Evolutionary conservation across 768 basidiomycete genomes (phyloP).

Genomic region (Psilocybe cubensis): DNA sequence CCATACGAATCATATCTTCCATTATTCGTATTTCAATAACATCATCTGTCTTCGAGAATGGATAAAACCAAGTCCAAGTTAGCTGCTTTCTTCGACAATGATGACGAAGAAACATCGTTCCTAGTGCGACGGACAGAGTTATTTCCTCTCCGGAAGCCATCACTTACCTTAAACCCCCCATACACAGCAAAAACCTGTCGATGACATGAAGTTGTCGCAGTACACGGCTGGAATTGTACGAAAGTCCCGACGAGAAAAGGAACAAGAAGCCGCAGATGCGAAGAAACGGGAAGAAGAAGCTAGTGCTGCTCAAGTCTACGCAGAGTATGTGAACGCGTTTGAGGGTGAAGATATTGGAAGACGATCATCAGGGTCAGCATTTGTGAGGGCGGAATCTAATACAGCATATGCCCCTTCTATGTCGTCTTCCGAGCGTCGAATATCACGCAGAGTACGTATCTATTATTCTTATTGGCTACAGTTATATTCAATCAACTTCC

Average conservation of each 20-base stretch:
- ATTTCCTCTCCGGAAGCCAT: slow-evolving; percentile 51
- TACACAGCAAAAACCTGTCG: slow-evolving; percentile 82
- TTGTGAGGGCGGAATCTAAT: slow-evolving; percentile 68
- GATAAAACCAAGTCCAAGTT: slow-evolving; percentile 71
- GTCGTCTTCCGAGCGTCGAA: slow-evolving; percentile 21
- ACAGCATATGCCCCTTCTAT: slow-evolving; percentile 46
- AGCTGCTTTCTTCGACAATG: slow-evolving; percentile 84
- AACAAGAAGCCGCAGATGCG: slow-evolving; percentile 89
- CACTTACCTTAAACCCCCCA: slow-evolving; percentile 63
- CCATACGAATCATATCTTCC: no score
- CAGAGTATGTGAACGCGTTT: slow-evolving; percentile 85
- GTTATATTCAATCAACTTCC: background rate
- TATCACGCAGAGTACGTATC: slow-evolving; percentile 14
- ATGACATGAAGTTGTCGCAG: slow-evolving; percentile 83
- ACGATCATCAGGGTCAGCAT: slow-evolving; percentile 52
- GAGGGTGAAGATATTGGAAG: slow-evolving; percentile 66
- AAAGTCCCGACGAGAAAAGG: slow-evolving; percentile 91
- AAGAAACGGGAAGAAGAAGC: slow-evolving; percentile 87
- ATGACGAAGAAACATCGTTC: slow-evolving; percentile 85
- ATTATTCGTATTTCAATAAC: no score
- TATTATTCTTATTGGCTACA: background rate
- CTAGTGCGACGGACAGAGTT: slow-evolving; percentile 89
- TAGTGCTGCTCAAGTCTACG: slow-evolving; percentile 76
- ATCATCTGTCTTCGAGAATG: no score
- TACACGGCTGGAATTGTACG: slow-evolving; percentile 85